These are phyloP conservation scores for Sesbania bispinosa DNA, from an alignment of 306 rosid genomes.

Conservation along the genomic window DNA sequence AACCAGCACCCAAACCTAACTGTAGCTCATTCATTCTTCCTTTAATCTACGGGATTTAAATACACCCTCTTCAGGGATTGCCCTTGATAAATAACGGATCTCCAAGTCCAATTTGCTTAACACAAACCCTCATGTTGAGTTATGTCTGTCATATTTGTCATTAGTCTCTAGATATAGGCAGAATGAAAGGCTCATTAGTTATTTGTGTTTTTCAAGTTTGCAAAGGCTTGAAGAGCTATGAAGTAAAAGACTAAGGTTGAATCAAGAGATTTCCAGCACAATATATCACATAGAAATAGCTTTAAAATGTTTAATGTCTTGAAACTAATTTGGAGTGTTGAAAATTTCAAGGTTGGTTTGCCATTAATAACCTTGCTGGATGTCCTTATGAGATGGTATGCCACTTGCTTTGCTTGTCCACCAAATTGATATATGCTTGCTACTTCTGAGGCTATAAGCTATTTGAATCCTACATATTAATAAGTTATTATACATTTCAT, in stretches of 20 bases:
- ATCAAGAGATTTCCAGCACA: neutral
- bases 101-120: too few species aligned
- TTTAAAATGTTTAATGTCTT: neutral
- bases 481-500: neutral
- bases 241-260: neutral
- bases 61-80: too few species aligned
- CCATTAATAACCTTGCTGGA: slow-evolving; percentile 8
- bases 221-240: neutral
- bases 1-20: too few species aligned
- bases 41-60: too few species aligned
- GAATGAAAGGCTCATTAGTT: too few species aligned
- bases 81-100: too few species aligned
- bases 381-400: slow-evolving; percentile 1
- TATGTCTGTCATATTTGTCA: too few species aligned
- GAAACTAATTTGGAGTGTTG: slow-evolving; percentile 17
- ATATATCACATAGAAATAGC: neutral
- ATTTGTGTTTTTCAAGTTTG: neutral
- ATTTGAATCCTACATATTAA: neutral
- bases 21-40: too few species aligned
- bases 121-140: too few species aligned
- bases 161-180: neutral
- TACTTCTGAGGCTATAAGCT: slow-evolving; percentile 22
- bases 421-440: neutral
- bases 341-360: slow-evolving; percentile 13
- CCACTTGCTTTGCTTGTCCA: neutral